Conservation (phyloP, 768 basidiomycete species). For the Pisolithus marmoratus region DNA sequence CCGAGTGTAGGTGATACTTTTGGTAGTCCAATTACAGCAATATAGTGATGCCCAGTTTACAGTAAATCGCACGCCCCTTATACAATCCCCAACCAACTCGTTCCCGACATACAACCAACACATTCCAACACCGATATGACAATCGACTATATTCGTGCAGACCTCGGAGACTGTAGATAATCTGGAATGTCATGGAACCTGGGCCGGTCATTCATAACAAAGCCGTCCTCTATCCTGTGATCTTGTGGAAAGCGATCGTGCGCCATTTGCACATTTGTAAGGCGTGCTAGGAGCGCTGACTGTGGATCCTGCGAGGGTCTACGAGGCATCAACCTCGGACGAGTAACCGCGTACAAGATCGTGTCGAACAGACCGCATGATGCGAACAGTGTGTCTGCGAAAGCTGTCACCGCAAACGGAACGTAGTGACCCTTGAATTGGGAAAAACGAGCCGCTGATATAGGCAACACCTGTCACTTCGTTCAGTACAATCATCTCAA, state of each 20-base stretch:
- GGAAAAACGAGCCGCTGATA: constrained; percentile 36
- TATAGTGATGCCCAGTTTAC: too few species aligned
- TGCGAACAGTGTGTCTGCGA: constrained; percentile 37
- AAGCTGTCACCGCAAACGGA: constrained; percentile 33
- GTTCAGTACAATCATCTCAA: neutral
- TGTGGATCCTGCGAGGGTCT: neutral
- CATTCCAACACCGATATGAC: too few species aligned
- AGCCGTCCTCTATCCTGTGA: neutral
- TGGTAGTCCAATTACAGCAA: too few species aligned
- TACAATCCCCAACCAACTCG: too few species aligned
- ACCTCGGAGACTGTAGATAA: too few species aligned
- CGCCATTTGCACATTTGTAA: neutral
- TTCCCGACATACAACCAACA: too few species aligned
- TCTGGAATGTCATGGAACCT: too few species aligned
- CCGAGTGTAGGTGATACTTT: too few species aligned
- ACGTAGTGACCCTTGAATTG: constrained; percentile 24
- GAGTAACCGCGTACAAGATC: constrained; percentile 32
- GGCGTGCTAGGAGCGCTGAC: neutral
- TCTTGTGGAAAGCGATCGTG: neutral
- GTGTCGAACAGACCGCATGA: constrained; percentile 43
- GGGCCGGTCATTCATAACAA: too few species aligned
- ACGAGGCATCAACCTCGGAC: constrained; percentile 34
- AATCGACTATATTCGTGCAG: too few species aligned
- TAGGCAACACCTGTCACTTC: constrained; percentile 30
- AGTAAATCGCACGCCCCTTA: too few species aligned